phyloP scores from a whole-genome alignment of 208 protist genomes.

The Crithidia sp. region DNA sequence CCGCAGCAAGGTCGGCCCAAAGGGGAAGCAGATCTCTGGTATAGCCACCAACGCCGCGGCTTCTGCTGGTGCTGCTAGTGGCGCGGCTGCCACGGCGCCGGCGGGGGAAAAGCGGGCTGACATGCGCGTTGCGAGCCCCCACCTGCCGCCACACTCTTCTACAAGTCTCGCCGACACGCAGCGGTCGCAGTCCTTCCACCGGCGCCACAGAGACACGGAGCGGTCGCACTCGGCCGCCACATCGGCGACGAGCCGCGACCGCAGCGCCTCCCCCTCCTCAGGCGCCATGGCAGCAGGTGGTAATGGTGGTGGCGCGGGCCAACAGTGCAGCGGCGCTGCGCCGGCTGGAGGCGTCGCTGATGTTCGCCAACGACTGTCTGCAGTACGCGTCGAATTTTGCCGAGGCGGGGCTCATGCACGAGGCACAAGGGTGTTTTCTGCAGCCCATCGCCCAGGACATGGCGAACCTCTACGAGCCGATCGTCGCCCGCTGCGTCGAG shows the following conservation, averaged over 20 bases:
- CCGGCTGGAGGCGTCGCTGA: constrained; percentile 26
- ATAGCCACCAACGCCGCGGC: not conserved
- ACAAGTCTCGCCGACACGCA: not conserved
- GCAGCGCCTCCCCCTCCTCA: not conserved
- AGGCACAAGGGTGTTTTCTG: constrained; percentile 32
- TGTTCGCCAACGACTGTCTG: constrained; percentile 27
- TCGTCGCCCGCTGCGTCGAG: constrained; percentile 31
- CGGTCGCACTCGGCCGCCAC: constrained; percentile 9
- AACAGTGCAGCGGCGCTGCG: constrained; percentile 17
- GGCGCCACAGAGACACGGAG: not conserved
- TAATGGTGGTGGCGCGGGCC: not conserved
- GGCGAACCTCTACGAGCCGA: constrained; percentile 18
- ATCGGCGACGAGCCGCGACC: constrained; percentile 7
- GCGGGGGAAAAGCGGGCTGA: not conserved
- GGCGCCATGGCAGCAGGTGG: not conserved
- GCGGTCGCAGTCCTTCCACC: constrained; percentile 6
- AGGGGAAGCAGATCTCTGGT: not conserved
- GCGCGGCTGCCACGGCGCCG: not conserved
- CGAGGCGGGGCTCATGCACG: constrained; percentile 25
- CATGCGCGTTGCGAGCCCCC: not conserved
- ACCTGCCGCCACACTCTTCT: not conserved
- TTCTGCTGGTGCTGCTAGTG: not conserved
- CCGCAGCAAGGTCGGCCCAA: not conserved
- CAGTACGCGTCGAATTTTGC: constrained; percentile 25
- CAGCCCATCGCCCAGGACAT: constrained; percentile 32